phyloP scores from a whole-genome alignment of 139 green algal genomes.

The Micromonas commoda region DNA sequence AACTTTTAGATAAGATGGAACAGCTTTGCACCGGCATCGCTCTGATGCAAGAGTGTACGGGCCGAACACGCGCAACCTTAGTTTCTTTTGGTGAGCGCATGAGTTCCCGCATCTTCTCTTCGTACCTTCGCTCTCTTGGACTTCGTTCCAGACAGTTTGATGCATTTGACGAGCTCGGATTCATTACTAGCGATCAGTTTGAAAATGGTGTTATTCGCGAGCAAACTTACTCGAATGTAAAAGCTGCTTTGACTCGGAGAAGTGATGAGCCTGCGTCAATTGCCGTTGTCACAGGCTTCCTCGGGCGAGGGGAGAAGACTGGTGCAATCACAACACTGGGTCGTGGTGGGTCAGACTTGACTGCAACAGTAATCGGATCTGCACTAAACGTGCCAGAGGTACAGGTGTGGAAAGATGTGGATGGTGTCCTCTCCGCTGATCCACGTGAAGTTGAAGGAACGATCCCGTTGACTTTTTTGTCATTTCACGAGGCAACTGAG shows the following conservation, averaged over 20 bases:
- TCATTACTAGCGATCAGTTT: conserved; percentile 28
- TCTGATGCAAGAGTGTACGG: conserved; percentile 77
- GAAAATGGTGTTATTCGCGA: too few relatives aligned
- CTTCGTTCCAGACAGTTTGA: conserved; percentile 74
- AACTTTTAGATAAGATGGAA: conserved; percentile 44
- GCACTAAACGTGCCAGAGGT: conserved; percentile 75
- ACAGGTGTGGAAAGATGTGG: conserved; percentile 98
- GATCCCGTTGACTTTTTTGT: conserved; percentile 76
- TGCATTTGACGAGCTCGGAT: conserved; percentile 53
- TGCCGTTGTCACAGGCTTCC: conserved; percentile 92
- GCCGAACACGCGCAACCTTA: conserved; percentile 78
- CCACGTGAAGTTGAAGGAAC: conserved; percentile 73
- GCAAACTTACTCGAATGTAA: conserved; percentile 33
- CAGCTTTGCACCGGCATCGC: conserved; percentile 44
- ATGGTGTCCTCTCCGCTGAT: conserved; percentile 92
- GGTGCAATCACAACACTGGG: conserved; percentile 94
- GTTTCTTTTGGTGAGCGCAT: conserved; percentile 97
- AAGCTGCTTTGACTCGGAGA: neutral
- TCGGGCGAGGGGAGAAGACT: conserved; percentile 58
- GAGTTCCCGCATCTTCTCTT: conserved; percentile 89
- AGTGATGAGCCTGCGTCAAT: conserved; percentile 35
- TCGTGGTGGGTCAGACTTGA: conserved; percentile 88
- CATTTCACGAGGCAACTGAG: conserved; percentile 96
- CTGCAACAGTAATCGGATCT: conserved; percentile 85
- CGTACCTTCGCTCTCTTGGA: conserved; percentile 58